These are phyloP conservation scores for Thecaphora thlaspeos DNA, from an alignment of 1,284 basidiomycete species.

Conservation along the genomic window DNA sequence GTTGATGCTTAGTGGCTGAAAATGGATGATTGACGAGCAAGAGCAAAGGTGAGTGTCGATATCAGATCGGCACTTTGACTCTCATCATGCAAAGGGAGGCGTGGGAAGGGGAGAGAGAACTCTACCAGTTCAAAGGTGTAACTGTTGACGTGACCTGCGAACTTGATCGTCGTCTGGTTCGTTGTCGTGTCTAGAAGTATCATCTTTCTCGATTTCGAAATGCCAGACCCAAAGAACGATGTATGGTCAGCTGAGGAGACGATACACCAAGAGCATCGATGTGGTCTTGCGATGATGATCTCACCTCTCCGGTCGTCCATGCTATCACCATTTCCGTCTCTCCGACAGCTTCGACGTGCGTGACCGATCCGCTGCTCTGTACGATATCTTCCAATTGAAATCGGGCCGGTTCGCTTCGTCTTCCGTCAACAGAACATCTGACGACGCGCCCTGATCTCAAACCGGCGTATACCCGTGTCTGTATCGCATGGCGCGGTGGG, in stretches of 20 bases:
- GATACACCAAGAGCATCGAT: too few species aligned
- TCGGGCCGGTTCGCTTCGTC: background rate
- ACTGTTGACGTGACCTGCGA: conserved; percentile 21
- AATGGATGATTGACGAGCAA: background rate
- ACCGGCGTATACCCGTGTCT: conserved; percentile 9
- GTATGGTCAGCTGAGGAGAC: too few species aligned
- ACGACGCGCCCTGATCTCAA: conserved; percentile 10
- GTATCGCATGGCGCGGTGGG: too few species aligned
- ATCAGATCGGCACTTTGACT: too few species aligned
- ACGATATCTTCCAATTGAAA: background rate
- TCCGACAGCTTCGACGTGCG: conserved; percentile 7
- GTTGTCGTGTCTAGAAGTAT: conserved; percentile 6
- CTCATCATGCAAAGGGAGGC: too few species aligned
- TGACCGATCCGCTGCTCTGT: conserved; percentile 9
- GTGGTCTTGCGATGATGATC: too few species aligned
- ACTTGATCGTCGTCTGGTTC: conserved; percentile 1
- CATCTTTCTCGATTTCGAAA: background rate
- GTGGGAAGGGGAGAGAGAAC: too few species aligned
- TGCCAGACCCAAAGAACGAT: too few species aligned
- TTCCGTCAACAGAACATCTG: background rate
- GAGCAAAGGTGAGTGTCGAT: too few species aligned
- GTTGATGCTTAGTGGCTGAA: background rate
- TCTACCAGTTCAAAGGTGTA: conserved; percentile 13
- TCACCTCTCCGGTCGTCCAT: conserved; percentile 10
- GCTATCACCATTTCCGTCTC: conserved; percentile 8